Evolutionary conservation across 495 filamentous ascomycete species (phyloP), one percentile per base, ranked within the genome.

Genomic region (Echria macrotheca): DNA sequence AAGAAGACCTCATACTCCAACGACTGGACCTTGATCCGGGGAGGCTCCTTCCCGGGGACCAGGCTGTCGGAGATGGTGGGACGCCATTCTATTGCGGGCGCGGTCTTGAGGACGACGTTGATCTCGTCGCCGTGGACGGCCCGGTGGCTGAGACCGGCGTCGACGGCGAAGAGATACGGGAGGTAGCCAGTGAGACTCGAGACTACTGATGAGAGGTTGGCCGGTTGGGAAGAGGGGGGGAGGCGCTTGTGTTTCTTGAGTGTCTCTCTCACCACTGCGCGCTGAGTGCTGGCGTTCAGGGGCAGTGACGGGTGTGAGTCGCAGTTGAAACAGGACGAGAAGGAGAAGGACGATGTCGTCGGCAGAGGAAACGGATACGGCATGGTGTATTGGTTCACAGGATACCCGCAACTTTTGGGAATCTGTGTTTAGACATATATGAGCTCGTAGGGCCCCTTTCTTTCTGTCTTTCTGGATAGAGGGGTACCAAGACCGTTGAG

Each of bases 1-100:
- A 93, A 95, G 54, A 77, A 80, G 47, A 96, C 67, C 59, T 98
- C 93, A 63, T 85, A 86, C 59, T 91, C 83, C 26, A 97, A 70
- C 4, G 87, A 87, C 31, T 72, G 71, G n/a, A 89, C 71, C 28
- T 79, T 81, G 10, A 83, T 58, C 22, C 89, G 79, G 14, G 81
- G 65, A 7, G 70, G 70, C 49, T 83, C 79, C 32, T 77, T 76
- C 7, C 78, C 81, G 3, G 78, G 77, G 12, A 80, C 57, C 0
- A 72, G 41, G 50, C 53, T 66, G n/a, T 69, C 68, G 25, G 86
- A 76, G 21, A 98, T 67, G 0, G 85, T 88, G 3, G 86, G 73
- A n/a, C 87, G 83, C 93, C 93, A 97, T 78, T 87, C 77, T 17
- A 88, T 76, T 43, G 69, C 68, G 5, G 82, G 74, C 5, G 60